phyloP scores from a whole-genome alignment of 2,329 filamentous ascomycete genomes.

The Akanthomyces lecanii region DNA sequence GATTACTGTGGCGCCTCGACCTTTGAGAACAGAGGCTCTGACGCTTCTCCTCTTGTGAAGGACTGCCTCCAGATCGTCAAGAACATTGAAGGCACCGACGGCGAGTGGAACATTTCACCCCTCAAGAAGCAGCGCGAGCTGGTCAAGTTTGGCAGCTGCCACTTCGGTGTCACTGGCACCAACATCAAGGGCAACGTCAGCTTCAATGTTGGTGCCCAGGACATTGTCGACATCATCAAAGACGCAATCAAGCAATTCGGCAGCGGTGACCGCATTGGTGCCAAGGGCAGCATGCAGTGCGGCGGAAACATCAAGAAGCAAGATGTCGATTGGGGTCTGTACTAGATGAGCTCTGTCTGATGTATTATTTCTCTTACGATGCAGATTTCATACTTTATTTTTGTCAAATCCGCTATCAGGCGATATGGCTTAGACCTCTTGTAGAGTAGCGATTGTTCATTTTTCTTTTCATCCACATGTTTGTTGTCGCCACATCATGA shows the following conservation, averaged over 20 bases:
- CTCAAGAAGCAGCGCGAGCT: slow-evolving; percentile 10
- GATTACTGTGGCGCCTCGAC: slow-evolving; percentile 29
- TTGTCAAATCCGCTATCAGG: neutral
- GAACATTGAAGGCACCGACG: slow-evolving; percentile 27
- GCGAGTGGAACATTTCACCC: neutral
- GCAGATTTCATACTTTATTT: neutral
- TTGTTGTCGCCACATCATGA: neutral
- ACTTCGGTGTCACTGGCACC: slow-evolving; percentile 27
- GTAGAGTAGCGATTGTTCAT: too few relatives aligned
- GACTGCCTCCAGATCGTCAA: slow-evolving; percentile 34
- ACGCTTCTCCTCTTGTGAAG: slow-evolving; percentile 29
- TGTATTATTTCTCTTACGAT: neutral
- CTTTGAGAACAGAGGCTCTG: slow-evolving; percentile 32
- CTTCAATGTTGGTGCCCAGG: slow-evolving; percentile 32
- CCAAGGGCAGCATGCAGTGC: slow-evolving; percentile 32
- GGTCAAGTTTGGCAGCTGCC: slow-evolving; percentile 27
- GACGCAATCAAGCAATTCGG: slow-evolving; percentile 28
- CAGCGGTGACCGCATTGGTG: slow-evolving; percentile 28
- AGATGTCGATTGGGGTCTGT: slow-evolving; percentile 26
- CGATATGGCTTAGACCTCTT: neutral
- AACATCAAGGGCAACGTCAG: slow-evolving; percentile 25
- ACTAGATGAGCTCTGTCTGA: slow-evolving; percentile 11
- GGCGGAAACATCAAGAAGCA: slow-evolving; percentile 21
- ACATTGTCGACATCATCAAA: slow-evolving; percentile 34
- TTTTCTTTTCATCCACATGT: neutral